Evolutionary conservation across 495 filamentous ascomycete species (phyloP), one percentile per base, ranked within the genome.

Genomic region (Xylaria palmicola): DNA sequence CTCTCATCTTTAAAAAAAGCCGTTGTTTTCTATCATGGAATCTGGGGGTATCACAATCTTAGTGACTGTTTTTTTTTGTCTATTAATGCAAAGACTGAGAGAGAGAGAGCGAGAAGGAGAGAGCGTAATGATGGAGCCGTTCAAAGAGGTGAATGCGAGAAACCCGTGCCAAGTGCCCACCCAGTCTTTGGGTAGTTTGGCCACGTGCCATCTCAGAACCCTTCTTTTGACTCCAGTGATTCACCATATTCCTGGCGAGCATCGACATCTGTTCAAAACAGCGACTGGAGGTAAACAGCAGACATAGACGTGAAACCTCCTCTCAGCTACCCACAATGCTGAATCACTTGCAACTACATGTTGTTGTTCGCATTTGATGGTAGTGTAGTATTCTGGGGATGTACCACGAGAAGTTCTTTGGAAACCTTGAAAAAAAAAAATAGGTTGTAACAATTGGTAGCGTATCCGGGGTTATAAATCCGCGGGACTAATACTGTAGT

Each of bases 331-430:
- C 56, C 56, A 41, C 17, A 29, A 59, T 50, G 34, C 15, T 41
- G 34, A 32, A 51, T 50, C 44, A 49, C 19, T 10, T 49, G 44
- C 40, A 40, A 40, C 45, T 36, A 45, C 24, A 39, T 22, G 24
- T 26, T 50, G 44, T 34, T 50, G n/a, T 59, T 59, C 44, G 56
- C 56, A 50, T 20, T 32, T 51, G 39, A 60, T n/a, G 57, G 36
- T n/a, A 48, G 36, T 36, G 48, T 13, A 52, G 29, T 32, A 52
- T 27, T 60, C 29, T 52, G 26, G 39, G 27, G n/a, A 22, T 8
- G 10, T 52, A 30, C 37, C 37, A 52, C 22, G 27, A 36, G 5
- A 27, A 20, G 24, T 40, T 44, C 47, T 24, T 32, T 26, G 22
- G 13, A 57, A 60, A 44, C 36, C 37, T 36, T 34, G 47, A n/a